Conservation (phyloP, 176 grass and related monocot species). For the Hordeum vulgare region MorexV3_pseudomolecules_assembly NC_058518.1:278932841-278933340, state of each 20-base stretch:
- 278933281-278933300: neutral
- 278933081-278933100: neutral
- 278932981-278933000: neutral
- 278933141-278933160: neutral
- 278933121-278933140: neutral
- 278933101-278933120: neutral
- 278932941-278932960: neutral
- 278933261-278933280: neutral
- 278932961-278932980: neutral
- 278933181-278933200: too few species aligned
- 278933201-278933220: too few species aligned
- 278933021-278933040: neutral
- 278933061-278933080: neutral
- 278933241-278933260: too few species aligned
- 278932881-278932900: neutral
- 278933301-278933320: neutral
- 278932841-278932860: neutral
- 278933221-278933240: too few species aligned
- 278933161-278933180: neutral
- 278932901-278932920: neutral
- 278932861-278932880: neutral
- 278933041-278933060: neutral
- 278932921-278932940: neutral
- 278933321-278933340: neutral
- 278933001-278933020: neutral